Evolutionary conservation across 208 protist genomes (phyloP).

Genomic region (Crithidia mellificae): DNA sequence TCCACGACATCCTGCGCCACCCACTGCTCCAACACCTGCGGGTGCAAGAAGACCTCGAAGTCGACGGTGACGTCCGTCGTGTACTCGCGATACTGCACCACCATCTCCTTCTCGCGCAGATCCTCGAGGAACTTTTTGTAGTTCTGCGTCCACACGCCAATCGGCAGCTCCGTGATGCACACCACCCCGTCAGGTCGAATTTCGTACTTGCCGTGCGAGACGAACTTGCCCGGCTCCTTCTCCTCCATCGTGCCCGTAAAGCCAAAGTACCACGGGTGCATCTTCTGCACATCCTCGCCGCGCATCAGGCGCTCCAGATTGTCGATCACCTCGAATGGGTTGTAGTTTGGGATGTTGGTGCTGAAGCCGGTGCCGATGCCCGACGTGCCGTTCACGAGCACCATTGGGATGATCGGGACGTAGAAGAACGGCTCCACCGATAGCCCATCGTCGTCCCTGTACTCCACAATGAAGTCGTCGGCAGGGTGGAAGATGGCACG

Average conservation of each 20-base stretch:
- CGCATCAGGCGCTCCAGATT: constrained; percentile 87
- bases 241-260: constrained; percentile 93
- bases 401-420: constrained; percentile 99
- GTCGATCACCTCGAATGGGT: constrained; percentile 96
- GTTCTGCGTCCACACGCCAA: constrained; percentile 95
- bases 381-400: constrained; percentile 98
- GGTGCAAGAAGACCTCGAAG: constrained; percentile 92
- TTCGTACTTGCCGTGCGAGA: constrained; percentile 61
- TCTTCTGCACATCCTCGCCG: constrained; percentile 75
- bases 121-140: constrained; percentile 96
- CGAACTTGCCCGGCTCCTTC: constrained; percentile 82
- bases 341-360: constrained; percentile 98
- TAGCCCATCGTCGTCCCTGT: constrained; percentile 99
- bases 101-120: constrained; percentile 80
- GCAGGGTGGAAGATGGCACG: constrained; percentile 95
- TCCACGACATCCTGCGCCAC: constrained; percentile 75
- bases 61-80: constrained; percentile 97
- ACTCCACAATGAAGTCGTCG: constrained; percentile 98
- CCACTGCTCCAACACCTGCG: constrained; percentile 85
- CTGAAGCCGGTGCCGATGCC: constrained; percentile 99
- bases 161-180: constrained; percentile 97
- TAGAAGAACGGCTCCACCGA: constrained; percentile 99
- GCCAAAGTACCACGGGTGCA: constrained; percentile 98
- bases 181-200: constrained; percentile 87
- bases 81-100: constrained; percentile 96